These are phyloP conservation scores for Amanita pseudoporphyria DNA, from an alignment of 768 basidiomycete genomes.

Conservation along the genomic window DNA sequence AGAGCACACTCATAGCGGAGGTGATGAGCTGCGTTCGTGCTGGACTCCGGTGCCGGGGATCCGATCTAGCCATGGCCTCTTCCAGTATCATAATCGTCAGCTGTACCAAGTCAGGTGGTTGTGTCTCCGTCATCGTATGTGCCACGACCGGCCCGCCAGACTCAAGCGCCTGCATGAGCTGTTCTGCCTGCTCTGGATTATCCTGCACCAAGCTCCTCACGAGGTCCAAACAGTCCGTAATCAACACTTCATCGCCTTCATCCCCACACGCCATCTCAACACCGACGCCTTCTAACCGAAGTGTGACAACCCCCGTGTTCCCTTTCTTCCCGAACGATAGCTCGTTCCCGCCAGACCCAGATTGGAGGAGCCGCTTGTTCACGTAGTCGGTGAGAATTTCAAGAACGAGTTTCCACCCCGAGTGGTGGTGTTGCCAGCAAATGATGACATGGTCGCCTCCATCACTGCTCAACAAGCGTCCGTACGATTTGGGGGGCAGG, in stretches of 20 bases:
- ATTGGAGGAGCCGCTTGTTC: constrained; percentile 41
- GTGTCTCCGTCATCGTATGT: constrained; percentile 40
- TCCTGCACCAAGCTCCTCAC: constrained; percentile 69
- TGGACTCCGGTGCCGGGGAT: constrained; percentile 26
- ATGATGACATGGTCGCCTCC: constrained; percentile 61
- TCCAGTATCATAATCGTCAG: constrained; percentile 75
- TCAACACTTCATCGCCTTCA: constrained; percentile 50
- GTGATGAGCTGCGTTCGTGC: constrained; percentile 58
- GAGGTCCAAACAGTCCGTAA: constrained; percentile 72
- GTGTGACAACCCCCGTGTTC: constrained; percentile 26
- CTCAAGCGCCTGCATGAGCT: constrained; percentile 62
- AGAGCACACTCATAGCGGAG: constrained; percentile 73
- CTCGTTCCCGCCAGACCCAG: constrained; percentile 27
- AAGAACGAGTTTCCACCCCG: constrained; percentile 80
- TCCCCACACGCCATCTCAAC: constrained; percentile 45
- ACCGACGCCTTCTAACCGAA: constrained; percentile 60
- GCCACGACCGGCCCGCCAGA: constrained; percentile 41
- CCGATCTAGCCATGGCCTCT: constrained; percentile 56
- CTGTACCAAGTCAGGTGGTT: constrained; percentile 67
- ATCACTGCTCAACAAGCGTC: constrained; percentile 65
- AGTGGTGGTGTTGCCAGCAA: constrained; percentile 74
- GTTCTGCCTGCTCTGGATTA: constrained; percentile 52
- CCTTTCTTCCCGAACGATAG: constrained; percentile 43
- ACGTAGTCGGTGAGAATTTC: constrained; percentile 75
- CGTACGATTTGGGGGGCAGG: constrained; percentile 57